A percentile compares a stretch with the other conserved stretches of the same genome.
These are phyloP conservation scores for grape (Vitis vinifera) DNA, from an alignment of 164 flowering plant species.

Conservation along the genomic window DNA sequence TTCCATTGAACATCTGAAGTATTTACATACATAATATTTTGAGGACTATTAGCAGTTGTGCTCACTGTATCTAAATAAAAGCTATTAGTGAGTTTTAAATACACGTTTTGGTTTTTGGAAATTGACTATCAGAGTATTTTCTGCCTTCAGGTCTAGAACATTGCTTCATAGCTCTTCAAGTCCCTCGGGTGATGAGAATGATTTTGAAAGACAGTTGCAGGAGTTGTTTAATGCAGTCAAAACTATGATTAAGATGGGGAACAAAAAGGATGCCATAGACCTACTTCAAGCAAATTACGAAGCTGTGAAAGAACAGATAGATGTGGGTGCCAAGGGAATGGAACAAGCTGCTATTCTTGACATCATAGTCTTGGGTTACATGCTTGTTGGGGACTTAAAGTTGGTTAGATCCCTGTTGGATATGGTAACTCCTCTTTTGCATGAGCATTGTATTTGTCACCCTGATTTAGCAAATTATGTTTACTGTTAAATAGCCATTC, in stretches of 20 bases:
- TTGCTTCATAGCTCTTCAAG: slow-evolving; percentile 32
- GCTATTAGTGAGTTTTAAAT: no score
- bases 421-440: slow-evolving; percentile 42
- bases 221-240: slow-evolving; percentile 74
- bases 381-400: slow-evolving; percentile 61
- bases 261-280: slow-evolving; percentile 54
- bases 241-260: slow-evolving; percentile 58
- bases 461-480: background rate
- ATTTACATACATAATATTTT: background rate
- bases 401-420: slow-evolving; percentile 43
- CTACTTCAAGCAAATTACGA: slow-evolving; percentile 82
- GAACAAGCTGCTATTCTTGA: slow-evolving; percentile 90
- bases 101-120: no score
- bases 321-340: slow-evolving; percentile 61
- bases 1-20: background rate
- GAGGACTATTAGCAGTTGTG: background rate
- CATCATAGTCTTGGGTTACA: slow-evolving; percentile 68
- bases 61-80: no score
- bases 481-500: background rate
- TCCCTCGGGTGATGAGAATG: slow-evolving; percentile 28
- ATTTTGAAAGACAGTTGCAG: slow-evolving; percentile 62
- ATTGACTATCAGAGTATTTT: slow-evolving; percentile 12
- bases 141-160: slow-evolving; percentile 38
- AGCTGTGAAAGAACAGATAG: slow-evolving; percentile 68
- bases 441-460: background rate